Evolutionary conservation across 768 basidiomycete species (phyloP), one percentile per base, ranked within the genome.

Genomic region (Amanita subjunquillea): DNA sequence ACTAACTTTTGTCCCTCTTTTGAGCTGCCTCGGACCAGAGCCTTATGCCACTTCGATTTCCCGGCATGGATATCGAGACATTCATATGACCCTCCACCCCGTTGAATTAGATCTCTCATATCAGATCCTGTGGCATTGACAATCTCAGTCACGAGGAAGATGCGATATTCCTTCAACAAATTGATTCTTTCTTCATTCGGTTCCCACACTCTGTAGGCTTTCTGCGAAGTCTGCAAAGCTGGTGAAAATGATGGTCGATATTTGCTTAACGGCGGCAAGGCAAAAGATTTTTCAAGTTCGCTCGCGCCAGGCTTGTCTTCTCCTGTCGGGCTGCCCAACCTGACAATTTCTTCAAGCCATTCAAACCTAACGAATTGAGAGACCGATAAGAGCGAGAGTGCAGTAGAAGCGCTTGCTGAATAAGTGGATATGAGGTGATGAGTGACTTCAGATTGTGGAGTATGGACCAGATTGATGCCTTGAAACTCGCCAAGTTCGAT

Each of bases 331-430:
- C 58, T 64, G 6, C 80, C 81, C 0, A 80, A 67, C 2, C 74
- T 72, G 29, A 88, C 54, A 29, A 87, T 60, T 51, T 87, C 81
- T 6, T 65, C 63, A 23, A 89, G 65, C 87, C 87, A 91, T 44
- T 83, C 80, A 0, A 74, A 70, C 53, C 72, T 87, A 30, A 84
- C 85, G 45, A 89, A 74, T 9, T 74, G 71, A 12, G 76, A 71
- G 0, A 75, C 69, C 3, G 77, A 75, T 13, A 89, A 65, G 8
- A 90, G 71, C 10, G 87, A 85, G 0, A 75, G 66, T 0, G 79
- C 79, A 22, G 81, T 68, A 0, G 71, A 55, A 0, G 79, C 65
- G 6, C 71, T 75, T n/a, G 79, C 68, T 3, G 70, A 61, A 51
- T 76, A 79, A 20, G 71, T 72, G 3, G 78, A 58, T 3, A 73